Evolutionary conservation across 2,329 filamentous ascomycete genomes (phyloP).

Genomic region (Fusarium sp.): DNA sequence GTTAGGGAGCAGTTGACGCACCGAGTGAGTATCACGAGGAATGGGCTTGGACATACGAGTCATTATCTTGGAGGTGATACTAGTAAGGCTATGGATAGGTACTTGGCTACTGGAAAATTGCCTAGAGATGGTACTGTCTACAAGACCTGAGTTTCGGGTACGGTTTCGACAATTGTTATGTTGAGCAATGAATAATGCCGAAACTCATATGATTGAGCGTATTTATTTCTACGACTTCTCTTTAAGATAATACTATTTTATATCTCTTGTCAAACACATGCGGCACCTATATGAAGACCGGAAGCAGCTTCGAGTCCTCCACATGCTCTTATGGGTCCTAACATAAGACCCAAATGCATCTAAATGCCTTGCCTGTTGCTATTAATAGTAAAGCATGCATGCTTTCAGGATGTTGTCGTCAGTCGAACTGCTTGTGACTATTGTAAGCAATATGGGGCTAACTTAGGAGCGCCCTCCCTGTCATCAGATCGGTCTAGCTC

Average conservation of each 20-base stretch:
- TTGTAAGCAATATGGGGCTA: neutral
- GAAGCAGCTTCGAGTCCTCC: too few species aligned
- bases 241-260: neutral
- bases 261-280: neutral
- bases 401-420: neutral
- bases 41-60: conserved; percentile 44
- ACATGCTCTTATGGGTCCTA: neutral
- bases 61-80: conserved; percentile 38
- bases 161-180: neutral
- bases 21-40: conserved; percentile 41
- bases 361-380: neutral
- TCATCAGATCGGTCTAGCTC: conserved; percentile 1
- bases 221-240: neutral
- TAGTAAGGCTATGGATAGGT: conserved; percentile 37
- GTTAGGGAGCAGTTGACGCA: conserved; percentile 37
- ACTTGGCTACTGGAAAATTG: conserved; percentile 36
- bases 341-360: neutral
- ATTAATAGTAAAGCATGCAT: neutral
- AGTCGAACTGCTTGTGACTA: neutral
- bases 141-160: conserved; percentile 3
- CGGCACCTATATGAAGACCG: accelerated
- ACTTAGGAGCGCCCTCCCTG: neutral
- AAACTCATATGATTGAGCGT: accelerated
- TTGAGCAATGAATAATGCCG: neutral
- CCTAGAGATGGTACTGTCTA: conserved; percentile 41